A percentile compares a stretch with the other conserved stretches of the same genome.
Evolutionary conservation across 331 rosid genomes (phyloP).

Genomic region (Erythrophleum ivorense): DNA sequence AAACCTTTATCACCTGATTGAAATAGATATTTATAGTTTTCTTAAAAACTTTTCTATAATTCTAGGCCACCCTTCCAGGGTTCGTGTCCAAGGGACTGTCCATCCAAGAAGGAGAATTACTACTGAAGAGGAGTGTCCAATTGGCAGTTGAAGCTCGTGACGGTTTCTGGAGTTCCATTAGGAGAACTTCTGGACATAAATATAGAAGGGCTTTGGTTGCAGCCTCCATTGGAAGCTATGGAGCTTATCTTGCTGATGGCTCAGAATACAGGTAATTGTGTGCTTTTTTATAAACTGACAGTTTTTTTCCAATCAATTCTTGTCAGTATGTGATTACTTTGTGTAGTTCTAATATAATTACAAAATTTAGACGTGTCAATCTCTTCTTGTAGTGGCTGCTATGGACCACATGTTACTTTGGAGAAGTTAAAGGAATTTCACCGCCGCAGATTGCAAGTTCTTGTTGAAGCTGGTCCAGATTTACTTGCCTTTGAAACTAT

Average conservation of each 20-base stretch:
- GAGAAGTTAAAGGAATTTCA: slow-evolving; percentile 88
- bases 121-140: slow-evolving; percentile 71
- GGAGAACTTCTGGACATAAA: slow-evolving; percentile 49
- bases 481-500: slow-evolving; percentile 89
- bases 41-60: neutral
- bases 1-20: neutral
- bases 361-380: neutral
- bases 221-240: slow-evolving; percentile 95
- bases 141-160: slow-evolving; percentile 87
- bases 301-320: neutral
- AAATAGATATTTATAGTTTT: slow-evolving; percentile 2
- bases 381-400: slow-evolving; percentile 62
- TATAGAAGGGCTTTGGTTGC: slow-evolving; percentile 76
- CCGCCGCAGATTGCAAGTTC: slow-evolving; percentile 79
- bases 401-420: slow-evolving; percentile 66
- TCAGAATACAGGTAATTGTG: slow-evolving; percentile 78
- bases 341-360: neutral
- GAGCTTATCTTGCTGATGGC: slow-evolving; percentile 97
- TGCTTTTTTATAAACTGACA: slow-evolving; percentile 3
- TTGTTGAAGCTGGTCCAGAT: slow-evolving; percentile 80
- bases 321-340: neutral
- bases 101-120: slow-evolving; percentile 64
- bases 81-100: slow-evolving; percentile 78
- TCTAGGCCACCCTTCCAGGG: slow-evolving; percentile 84
- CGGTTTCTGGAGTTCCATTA: slow-evolving; percentile 67